Evolutionary conservation across 768 basidiomycete genomes (phyloP), one percentile per base, ranked within the genome.

Genomic region (Kwoniella pini): DNA sequence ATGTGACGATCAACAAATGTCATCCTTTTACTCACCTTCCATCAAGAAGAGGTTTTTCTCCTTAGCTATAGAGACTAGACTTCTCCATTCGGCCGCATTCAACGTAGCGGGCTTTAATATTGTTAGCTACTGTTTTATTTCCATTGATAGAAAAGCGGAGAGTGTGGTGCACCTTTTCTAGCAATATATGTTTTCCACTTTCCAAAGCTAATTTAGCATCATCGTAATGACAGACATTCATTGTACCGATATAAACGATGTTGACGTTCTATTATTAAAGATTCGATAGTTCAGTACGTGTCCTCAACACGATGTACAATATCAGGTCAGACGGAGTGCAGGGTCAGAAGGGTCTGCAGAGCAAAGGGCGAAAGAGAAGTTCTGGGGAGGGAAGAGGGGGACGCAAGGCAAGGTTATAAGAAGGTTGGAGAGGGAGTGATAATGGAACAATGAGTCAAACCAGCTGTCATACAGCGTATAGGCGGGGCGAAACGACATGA

Each of bases 201-300:
- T 72, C 67, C 19, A 77, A 58, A 30, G 71, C 74, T 10, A 67
- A 57, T 57, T 71, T 71, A 0, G 64, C 69, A 50, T 75, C 68
- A 4, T 63, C 62, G 54, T 72, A 79, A 61, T 80, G 79, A 22
- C 62, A 64, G 4, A 68, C 62, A 52, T 80, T 73, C 26, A 73
- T 70, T 5, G 79, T 77, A 3, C 74, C 79, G 44, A 80, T 54
- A 69, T 80, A 80, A 24, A 79, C 63, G 42, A 67, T 69, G 51
- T 79, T 65, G 43, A 79, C 71, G 48, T 74, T 69, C 77, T 77
- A 54, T 0, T n/a, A n/a, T n/a, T n/a, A n/a, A n/a, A n/a, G n/a
- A n/a, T n/a, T n/a, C n/a, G n/a, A n/a, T n/a, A n/a, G n/a, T n/a
- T n/a, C n/a, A n/a, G n/a, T n/a, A n/a, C n/a, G n/a, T n/a, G n/a